phyloP scores from a whole-genome alignment of 73 alveolate genomes.

The Loxodes magnus region DNA sequence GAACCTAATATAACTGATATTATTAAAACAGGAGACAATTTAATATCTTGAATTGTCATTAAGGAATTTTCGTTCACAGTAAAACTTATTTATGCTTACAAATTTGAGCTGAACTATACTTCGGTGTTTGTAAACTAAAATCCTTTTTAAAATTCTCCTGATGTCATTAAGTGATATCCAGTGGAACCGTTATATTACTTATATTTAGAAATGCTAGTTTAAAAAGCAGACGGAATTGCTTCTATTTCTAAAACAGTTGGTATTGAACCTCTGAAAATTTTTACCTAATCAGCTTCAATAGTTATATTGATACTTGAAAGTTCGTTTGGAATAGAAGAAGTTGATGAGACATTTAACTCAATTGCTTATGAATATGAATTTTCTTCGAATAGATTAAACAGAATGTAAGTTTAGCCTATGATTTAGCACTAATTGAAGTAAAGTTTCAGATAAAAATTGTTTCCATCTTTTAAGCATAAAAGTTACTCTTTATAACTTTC shows the following conservation, averaged over 20 bases:
- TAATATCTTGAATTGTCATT: background rate
- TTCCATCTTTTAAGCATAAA: background rate
- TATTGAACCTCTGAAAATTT: background rate
- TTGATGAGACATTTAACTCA: background rate
- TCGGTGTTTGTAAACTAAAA: background rate
- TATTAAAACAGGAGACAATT: background rate
- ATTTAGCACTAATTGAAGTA: background rate
- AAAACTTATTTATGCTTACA: background rate
- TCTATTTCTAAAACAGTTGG: background rate
- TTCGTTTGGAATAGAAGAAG: slow-evolving; percentile 2
- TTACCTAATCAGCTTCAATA: background rate
- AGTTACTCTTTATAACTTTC: background rate
- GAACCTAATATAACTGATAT: background rate
- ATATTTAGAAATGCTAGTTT: background rate
- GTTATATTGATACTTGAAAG: background rate
- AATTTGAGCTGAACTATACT: background rate
- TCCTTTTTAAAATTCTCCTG: background rate
- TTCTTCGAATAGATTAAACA: background rate
- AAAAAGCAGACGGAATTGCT: background rate
- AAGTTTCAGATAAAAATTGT: background rate
- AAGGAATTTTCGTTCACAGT: background rate
- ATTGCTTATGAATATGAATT: background rate
- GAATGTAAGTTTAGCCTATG: background rate
- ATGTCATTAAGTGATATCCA: background rate
- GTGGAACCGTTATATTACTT: background rate